Base-by-base conservation (phyloP, 805 yeast species). In the Saccharomycopsis schoenii region DNA sequence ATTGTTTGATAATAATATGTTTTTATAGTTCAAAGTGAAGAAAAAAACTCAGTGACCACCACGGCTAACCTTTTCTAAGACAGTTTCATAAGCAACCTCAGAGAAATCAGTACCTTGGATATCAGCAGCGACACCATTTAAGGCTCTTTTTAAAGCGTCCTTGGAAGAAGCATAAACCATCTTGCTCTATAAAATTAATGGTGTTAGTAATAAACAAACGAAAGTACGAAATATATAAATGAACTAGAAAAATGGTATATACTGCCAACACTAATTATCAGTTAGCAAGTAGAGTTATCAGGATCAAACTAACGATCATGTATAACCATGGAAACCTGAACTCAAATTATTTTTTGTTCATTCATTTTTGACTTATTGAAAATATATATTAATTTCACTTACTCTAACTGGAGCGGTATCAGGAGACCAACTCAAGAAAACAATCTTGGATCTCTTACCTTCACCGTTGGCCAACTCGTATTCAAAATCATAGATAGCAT, bases 121-220 rank as follows among this genome's bases (percentile, higher is more conserved):
- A 72, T 94, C 99, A 68, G 96, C 76, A 61, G 97, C 80, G 68
- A 94, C 85, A 76, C 99, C 99, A 74, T 89, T 93, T 72, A 94
- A 81, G 61, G 99, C 93, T 78, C 97, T 90, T 82, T 98, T 93
- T 72, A 94, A 83, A 57, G 97, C 97, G 70, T 92, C 98, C 78
- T 91, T 91, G 64, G 98, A 92, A n/a, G 97, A 84, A 56, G 99
- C 98, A 80, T 92, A 93, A 65, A 93, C 88, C 99, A 94, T 94
- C 88, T 94, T 94, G 69, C 91, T 65, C 65, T 62, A 40, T 43
- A n/a, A 19, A 17, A 50, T 21, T 29, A 29, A 34, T 14, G 4
- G 10, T 42, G 61, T 61, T 60, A 58, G 61, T 60, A 58, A 36
- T n/a, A 50, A 52, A 17, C 5, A 4, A 55, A 37, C 14, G 24